Conservation (phyloP, 2,329 filamentous ascomycete genomes). For the Trichoderma gracile region DNA sequence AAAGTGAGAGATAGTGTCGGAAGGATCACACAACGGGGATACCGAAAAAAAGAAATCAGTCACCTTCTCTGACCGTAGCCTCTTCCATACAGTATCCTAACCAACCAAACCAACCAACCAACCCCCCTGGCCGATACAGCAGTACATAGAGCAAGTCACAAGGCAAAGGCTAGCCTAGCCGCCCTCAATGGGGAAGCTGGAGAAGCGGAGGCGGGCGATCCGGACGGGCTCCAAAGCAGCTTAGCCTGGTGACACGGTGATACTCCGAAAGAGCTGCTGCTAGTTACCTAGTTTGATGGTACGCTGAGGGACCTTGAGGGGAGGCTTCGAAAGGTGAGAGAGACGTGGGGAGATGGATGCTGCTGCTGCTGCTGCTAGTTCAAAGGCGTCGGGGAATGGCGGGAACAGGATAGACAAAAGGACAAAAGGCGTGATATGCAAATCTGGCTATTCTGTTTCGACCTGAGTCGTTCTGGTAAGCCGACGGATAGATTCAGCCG, state of each 20-base stretch:
- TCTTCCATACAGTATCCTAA: not conserved
- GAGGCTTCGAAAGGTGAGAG: not conserved
- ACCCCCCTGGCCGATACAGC: slow-evolving; percentile 1
- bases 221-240: slow-evolving; percentile 15
- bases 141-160: not conserved
- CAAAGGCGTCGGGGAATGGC: too few species aligned
- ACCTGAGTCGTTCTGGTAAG: not conserved
- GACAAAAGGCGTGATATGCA: not conserved
- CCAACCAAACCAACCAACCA: not conserved
- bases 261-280: slow-evolving; percentile 12
- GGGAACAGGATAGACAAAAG: not conserved
- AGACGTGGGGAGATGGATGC: not conserved
- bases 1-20: not conserved
- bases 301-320: not conserved
- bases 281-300: too few species aligned
- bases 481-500: slow-evolving; percentile 20
- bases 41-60: not conserved
- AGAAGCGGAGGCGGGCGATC: slow-evolving; percentile 12
- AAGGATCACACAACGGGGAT: not conserved
- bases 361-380: not conserved
- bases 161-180: not conserved
- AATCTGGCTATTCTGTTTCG: not conserved
- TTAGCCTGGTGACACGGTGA: slow-evolving; percentile 4
- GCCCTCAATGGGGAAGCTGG: slow-evolving; percentile 16
- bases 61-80: not conserved